Conservation (phyloP, 2,329 filamentous ascomycete species). For the Ilyonectria destructans region DNA sequence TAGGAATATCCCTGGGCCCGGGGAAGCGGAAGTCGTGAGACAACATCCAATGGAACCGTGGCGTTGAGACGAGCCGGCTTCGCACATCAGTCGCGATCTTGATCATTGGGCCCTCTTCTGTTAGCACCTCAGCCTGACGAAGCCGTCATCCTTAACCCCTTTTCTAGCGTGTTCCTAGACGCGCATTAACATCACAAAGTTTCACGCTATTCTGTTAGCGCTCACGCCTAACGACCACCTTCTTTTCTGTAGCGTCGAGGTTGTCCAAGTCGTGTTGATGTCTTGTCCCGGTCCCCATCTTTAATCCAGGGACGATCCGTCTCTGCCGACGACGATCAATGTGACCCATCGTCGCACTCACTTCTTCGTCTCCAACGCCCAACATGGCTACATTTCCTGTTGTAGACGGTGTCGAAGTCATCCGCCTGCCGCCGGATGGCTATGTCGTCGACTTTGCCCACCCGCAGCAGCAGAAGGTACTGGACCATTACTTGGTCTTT, state of each 20-base stretch:
- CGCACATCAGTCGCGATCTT: background rate
- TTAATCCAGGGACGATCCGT: background rate
- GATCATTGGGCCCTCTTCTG: background rate
- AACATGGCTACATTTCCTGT: conserved; percentile 39
- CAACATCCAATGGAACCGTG: background rate
- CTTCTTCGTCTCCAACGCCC: background rate
- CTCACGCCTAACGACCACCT: background rate
- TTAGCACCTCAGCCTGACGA: background rate
- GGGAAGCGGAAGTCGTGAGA: background rate
- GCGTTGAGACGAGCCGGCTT: background rate
- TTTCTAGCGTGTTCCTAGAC: background rate
- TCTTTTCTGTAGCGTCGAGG: background rate
- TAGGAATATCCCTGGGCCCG: background rate
- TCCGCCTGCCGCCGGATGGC: conserved; percentile 48
- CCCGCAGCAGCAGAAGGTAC: conserved; percentile 25
- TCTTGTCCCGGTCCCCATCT: background rate
- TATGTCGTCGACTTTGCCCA: conserved; percentile 40
- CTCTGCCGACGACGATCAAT: background rate
- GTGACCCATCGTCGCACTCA: background rate
- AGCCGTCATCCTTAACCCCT: background rate
- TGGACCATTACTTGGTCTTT: conserved; percentile 44
- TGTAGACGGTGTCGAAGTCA: conserved; percentile 45
- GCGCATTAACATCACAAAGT: background rate
- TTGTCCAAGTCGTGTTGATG: background rate
- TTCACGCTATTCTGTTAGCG: background rate